Percentiles rank a stretch among this genome's conserved stretches.
Evolutionary conservation across 306 rosid species (phyloP).

Genomic region (Cicer yamashitae): DNA sequence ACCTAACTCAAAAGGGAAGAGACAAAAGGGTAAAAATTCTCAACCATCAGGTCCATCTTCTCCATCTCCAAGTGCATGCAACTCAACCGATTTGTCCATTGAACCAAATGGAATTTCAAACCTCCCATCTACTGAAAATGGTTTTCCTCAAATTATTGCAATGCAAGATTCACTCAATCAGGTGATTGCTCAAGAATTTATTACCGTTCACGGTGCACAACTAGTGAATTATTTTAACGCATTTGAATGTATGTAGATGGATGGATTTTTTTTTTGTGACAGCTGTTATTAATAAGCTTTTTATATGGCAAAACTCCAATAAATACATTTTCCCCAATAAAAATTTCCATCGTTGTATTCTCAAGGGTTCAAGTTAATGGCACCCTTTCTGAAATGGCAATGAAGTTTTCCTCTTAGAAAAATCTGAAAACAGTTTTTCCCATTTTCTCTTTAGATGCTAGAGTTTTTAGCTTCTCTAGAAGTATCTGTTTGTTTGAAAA

Average conservation of each 20-base stretch:
- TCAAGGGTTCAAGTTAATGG: not conserved
- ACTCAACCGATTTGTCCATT: slow-evolving; percentile 61
- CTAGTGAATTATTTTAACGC: slow-evolving; percentile 19
- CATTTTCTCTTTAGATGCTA: not conserved
- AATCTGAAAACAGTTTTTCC: not conserved
- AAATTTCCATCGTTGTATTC: slow-evolving; percentile 8
- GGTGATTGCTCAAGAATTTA: slow-evolving; percentile 52
- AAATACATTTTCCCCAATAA: not conserved
- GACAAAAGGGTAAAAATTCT: slow-evolving; percentile 75
- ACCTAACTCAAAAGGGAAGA: slow-evolving; percentile 73
- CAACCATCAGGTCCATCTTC: slow-evolving; percentile 67
- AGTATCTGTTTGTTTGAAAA: slow-evolving; percentile 29
- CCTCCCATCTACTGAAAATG: slow-evolving; percentile 61
- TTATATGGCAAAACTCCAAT: not conserved
- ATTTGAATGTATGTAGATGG: not conserved
- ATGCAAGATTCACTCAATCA: slow-evolving; percentile 88
- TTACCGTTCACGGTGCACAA: slow-evolving; percentile 11
- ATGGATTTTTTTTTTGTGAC: not conserved
- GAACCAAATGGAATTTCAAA: slow-evolving; percentile 69
- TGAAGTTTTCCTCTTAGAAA: slow-evolving; percentile 1
- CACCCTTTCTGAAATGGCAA: not conserved
- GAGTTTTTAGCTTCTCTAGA: slow-evolving; percentile 16
- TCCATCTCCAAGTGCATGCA: slow-evolving; percentile 58
- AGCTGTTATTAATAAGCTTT: not conserved
- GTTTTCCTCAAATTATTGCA: slow-evolving; percentile 64